Evolutionary conservation across 257 asterid species (phyloP), one percentile per base, ranked within the genome.

Genomic region (Fraxinus quadrangulata): DNA sequence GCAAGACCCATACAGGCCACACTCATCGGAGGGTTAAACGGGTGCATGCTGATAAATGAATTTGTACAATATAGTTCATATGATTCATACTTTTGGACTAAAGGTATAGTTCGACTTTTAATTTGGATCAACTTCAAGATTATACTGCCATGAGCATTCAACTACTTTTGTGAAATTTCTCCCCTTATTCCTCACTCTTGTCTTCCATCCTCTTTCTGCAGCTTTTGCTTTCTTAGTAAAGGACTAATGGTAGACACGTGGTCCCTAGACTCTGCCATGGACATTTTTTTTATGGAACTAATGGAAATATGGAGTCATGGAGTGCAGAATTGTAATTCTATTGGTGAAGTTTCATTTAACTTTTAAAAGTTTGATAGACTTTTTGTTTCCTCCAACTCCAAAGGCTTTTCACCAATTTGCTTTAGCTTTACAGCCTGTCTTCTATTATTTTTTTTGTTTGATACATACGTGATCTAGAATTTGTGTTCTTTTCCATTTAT

Each of bases 1-100:
- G 59, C 2, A 79, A 51, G 70, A 80, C 82, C 75, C 82, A 67
- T 51, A 75, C 81, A 74, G 66, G 74, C 78, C 89, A 83, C 70
- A 72, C 83, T 17, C 86, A 83, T 67, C 85, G 81, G 63, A 79
- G 81, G 77, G 72, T 74, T 28, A 87, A 77, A 77, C 79, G 85
- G 68, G 75, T 10, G 4, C 83, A 87, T 75, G 30, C 77, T 67
- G 82, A 78, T 51, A 79, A 77, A 47, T 75, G 83, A 87, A 69
- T 39, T 39, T 71, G 59, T 49, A 2, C n/a, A 47, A 65, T 31
- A 70, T 59, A 47, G 67, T 67, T 39, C 37, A 8, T 13, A 28
- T 11, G 49, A 69, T 70, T 36, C 77, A 70, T 33, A 51, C 28
- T 45, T 72, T 77, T 54, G 61, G 42, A 28, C 39, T 39, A 19